These are phyloP conservation scores for Parasitella parasitica DNA, from an alignment of 371 early-diverging fungal species.

Conservation along the genomic window DNA sequence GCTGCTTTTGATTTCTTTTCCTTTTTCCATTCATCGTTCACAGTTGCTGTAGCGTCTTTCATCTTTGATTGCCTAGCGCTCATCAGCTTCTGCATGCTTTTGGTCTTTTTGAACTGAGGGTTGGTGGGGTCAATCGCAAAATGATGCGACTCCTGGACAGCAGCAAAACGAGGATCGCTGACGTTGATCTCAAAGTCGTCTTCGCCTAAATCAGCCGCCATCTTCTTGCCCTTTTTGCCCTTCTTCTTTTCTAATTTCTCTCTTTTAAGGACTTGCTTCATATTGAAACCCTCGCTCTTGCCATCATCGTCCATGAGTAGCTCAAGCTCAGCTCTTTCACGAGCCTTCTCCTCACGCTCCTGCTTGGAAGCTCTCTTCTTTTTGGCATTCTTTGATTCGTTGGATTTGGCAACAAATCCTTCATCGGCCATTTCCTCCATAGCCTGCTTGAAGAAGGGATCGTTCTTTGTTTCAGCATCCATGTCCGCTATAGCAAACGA, in stretches of 20 bases:
- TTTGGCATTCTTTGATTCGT: slow-evolving; percentile 32
- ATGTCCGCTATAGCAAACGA: slow-evolving; percentile 34
- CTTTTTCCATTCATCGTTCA: slow-evolving; percentile 45
- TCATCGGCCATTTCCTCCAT: slow-evolving; percentile 51
- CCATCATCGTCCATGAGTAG: slow-evolving; percentile 72
- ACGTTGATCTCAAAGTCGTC: slow-evolving; percentile 87
- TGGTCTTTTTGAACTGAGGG: slow-evolving; percentile 94
- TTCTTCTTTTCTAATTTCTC: slow-evolving; percentile 84
- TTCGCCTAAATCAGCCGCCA: slow-evolving; percentile 48
- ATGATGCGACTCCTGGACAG: slow-evolving; percentile 78
- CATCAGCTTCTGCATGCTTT: slow-evolving; percentile 82
- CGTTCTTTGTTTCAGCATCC: slow-evolving; percentile 59
- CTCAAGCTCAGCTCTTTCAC: slow-evolving; percentile 82
- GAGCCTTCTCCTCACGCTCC: slow-evolving; percentile 59
- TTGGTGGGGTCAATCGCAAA: slow-evolving; percentile 96
- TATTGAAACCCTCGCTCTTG: slow-evolving; percentile 71
- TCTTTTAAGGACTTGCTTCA: slow-evolving; percentile 85
- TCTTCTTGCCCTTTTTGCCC: slow-evolving; percentile 53
- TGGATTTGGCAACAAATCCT: slow-evolving; percentile 30
- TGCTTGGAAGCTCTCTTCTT: slow-evolving; percentile 60
- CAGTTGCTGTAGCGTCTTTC: slow-evolving; percentile 5
- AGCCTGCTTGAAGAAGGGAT: slow-evolving; percentile 71
- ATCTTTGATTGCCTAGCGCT: slow-evolving; percentile 67
- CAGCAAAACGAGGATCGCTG: slow-evolving; percentile 84
- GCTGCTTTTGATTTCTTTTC: slow-evolving; percentile 12